These are phyloP conservation scores for Diaporthe caulivora DNA, from an alignment of 2,329 filamentous ascomycete species.

Conservation along the genomic window DNA sequence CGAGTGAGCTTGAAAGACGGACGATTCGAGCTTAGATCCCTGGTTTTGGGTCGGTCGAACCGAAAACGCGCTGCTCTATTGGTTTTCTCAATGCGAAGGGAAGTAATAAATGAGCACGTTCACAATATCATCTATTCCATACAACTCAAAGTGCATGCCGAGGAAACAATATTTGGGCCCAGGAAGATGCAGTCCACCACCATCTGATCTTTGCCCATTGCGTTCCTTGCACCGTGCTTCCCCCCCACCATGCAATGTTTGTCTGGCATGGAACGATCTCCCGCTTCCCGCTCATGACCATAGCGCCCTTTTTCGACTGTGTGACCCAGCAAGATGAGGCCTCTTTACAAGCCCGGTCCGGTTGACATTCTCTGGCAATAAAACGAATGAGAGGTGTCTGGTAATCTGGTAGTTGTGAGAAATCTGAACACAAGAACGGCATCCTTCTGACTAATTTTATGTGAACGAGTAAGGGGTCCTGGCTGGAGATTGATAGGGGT, in stretches of 20 bases:
- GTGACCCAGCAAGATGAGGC: background rate
- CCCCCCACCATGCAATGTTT: constrained; percentile 8
- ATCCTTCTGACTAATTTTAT: background rate
- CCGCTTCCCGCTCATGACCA: background rate
- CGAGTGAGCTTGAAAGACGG: no score
- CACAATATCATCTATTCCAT: background rate
- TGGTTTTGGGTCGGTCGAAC: background rate
- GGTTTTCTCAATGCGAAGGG: background rate
- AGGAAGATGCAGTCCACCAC: background rate
- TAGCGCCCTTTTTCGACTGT: background rate
- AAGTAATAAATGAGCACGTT: background rate
- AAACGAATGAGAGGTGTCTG: fast-evolving
- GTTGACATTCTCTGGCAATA: background rate
- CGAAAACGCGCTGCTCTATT: background rate
- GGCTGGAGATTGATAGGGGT: constrained; percentile 28
- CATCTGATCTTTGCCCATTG: constrained; percentile 9
- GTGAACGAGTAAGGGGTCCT: background rate
- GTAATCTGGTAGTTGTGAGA: background rate
- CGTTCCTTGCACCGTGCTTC: constrained; percentile 6
- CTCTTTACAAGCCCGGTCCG: background rate
- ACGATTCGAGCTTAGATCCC: background rate
- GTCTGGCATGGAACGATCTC: constrained; percentile 9
- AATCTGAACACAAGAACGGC: background rate
- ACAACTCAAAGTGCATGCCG: background rate
- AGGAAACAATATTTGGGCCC: background rate